Evolutionary conservation across 257 asterid species (phyloP), one percentile per base, ranked within the genome.

Genomic region (Solanum lycopersicoides): DNA sequence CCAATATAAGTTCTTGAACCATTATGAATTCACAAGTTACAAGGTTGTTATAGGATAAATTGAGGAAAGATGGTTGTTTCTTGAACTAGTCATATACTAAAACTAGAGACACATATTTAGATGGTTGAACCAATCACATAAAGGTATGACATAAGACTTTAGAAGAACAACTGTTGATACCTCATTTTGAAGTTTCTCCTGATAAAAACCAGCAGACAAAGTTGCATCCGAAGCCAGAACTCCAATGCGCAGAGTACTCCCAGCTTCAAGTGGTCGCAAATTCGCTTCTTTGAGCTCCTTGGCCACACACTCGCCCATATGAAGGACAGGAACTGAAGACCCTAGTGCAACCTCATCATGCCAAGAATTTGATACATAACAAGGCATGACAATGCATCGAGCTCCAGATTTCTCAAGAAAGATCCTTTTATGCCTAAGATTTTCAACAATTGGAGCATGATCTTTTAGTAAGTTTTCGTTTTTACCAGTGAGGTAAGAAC

Each of bases 291-390:
- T 93, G 88, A 95, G 95, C 84, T 95, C 95, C 53, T 89, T 93
- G 68, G 96, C 96, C 20, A 95, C 96, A 88, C 98, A 95, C 44
- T 94, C 98, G 30, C 97, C 98, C 53, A 92, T 87, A 87, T 94
- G 92, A 32, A 93, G 96, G 89, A 93, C 89, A 74, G 94, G 95
- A 75, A 93, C 93, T 32, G 95, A 92, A 83, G 95, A 91, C 44
- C 98, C 98, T 47, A 92, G 91, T 18, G 86, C 86, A 63, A 93
- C 89, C 90, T 94, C 94, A 82, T 91, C 93, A 71, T 94, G 82
- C 98, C 97, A 96, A 50, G 89, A 88, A 86, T 96, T 95, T 12
- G 93, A 91, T 47, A 93, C 23, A 89, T 96, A 92, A 84, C 98
- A 94, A 25, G 99, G 97, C 95, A 94, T 94, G 86, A 89, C 96